A percentile compares a stretch with the other conserved stretches of the same genome.
Evolutionary conservation across 1,139 yeast species (phyloP).

Genomic region (Pichia cactophila): DNA sequence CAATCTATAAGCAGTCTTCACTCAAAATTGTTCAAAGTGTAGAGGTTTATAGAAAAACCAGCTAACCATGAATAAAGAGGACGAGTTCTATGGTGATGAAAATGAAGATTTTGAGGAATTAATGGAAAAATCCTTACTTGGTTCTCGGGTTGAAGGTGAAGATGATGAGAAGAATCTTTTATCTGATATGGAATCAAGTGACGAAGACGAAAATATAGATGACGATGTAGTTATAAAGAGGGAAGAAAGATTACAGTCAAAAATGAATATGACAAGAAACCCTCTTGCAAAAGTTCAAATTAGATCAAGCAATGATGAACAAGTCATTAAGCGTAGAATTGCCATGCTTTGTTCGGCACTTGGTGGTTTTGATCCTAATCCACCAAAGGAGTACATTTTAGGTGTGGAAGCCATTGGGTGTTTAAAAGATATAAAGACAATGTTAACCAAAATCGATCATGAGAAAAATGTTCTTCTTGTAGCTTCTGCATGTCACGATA

Average conservation of each 20-base stretch:
- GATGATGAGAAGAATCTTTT: constrained; percentile 14
- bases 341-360: constrained; percentile 69
- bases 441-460: constrained; percentile 84
- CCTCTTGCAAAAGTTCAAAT: not conserved
- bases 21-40: not conserved
- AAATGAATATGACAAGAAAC: constrained; percentile 11
- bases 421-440: constrained; percentile 75
- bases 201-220: constrained; percentile 15
- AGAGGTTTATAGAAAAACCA: not conserved
- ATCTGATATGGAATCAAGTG: constrained; percentile 17
- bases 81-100: constrained; percentile 20
- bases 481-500: constrained; percentile 81
- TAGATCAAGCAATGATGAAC: constrained; percentile 22
- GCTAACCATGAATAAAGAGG: constrained; percentile 4
- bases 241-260: constrained; percentile 9
- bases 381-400: constrained; percentile 53
- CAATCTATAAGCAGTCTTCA: not conserved
- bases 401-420: constrained; percentile 93
- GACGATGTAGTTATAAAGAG: constrained; percentile 8
- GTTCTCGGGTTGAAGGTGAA: constrained; percentile 13
- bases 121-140: constrained; percentile 19
- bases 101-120: constrained; percentile 26
- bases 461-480: constrained; percentile 63
- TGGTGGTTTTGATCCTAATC: constrained; percentile 65
- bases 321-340: constrained; percentile 56